Evolutionary conservation across 495 filamentous ascomycete genomes (phyloP), one percentile per base, ranked within the genome.

Genomic region (Xanthoparmelia taractica): DNA sequence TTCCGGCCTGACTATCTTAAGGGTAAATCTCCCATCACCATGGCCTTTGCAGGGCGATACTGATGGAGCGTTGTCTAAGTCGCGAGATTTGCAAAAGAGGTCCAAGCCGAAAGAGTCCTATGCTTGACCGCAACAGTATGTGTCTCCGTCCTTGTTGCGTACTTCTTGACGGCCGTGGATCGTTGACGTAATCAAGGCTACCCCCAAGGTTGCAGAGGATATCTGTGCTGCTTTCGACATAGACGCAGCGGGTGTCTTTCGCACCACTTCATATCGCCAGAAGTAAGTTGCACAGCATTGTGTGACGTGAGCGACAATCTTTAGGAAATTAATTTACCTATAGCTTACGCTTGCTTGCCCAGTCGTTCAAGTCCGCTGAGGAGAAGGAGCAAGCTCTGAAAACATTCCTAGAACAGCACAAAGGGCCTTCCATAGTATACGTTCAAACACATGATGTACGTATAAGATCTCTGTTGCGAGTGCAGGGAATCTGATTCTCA

Each of bases 1-100:
- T 85, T 84, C 63, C 71, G 82, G 17, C 82, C 81, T 0, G 81
- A 84, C 63, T 84, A 85, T 70, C 76, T 85, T 33, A 84, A 64
- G 64, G 66, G 67, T 57, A n/a, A 25, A 20, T 33, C 18, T n/a
- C 13, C 2, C 25, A 63, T 10, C 37, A 33, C 12, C 12, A 25
- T n/a, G 4, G 48, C 52, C 18, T 20, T 57, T 17, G 20, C 23
- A 47, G 37, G 18, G 29, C 7, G 45, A 17, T n/a, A 23, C 60
- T 63, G 18, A 63, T 31, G 23, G 29, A 47, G 29, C 2, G 0
- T 20, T 57, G 11, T 11, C 61, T 57, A 76, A 74, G 78, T 86
- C 8, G 78, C 83, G 27, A 76, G 82, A 31, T 87, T 86, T 60
- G 76, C 74, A 12, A 73, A 76, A 18, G 84, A 86, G 67, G 74